Evolutionary conservation across 495 filamentous ascomycete genomes (phyloP).

Genomic region (Coniosporium apollinis): DNA sequence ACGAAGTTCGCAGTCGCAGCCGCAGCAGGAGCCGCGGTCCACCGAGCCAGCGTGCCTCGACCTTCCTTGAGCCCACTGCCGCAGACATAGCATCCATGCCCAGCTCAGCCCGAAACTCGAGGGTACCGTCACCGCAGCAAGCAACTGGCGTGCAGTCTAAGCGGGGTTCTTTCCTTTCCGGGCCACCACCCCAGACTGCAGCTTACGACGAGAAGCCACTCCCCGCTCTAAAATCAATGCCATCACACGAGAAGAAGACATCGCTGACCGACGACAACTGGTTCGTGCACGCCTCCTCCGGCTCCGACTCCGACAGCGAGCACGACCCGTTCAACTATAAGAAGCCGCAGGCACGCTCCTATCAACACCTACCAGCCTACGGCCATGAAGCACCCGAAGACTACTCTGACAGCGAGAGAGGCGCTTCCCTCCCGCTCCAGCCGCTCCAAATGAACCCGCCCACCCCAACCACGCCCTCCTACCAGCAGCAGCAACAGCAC

Average conservation of each 20-base stretch:
- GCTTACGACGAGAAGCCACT: too few relatives aligned
- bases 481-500: slow-evolving; percentile 12
- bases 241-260: too few relatives aligned
- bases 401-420: slow-evolving; percentile 23
- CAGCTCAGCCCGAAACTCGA: too few relatives aligned
- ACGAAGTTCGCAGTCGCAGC: slow-evolving; percentile 22
- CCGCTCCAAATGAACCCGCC: slow-evolving; percentile 38
- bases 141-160: too few relatives aligned
- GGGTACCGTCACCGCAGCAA: too few relatives aligned
- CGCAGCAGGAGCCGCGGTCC: slow-evolving; percentile 15
- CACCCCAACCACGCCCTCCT: slow-evolving; percentile 27
- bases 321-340: slow-evolving; percentile 10
- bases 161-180: slow-evolving; percentile 11
- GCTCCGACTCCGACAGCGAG: slow-evolving; percentile 32
- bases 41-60: slow-evolving; percentile 2
- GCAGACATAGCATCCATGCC: slow-evolving; percentile 13
- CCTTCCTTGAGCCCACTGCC: background rate
- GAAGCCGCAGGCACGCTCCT: background rate
- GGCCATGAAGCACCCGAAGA: too few relatives aligned
- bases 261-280: slow-evolving; percentile 36
- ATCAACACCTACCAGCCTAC: too few relatives aligned
- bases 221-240: too few relatives aligned
- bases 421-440: slow-evolving; percentile 16
- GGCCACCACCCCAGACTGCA: slow-evolving; percentile 23
- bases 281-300: slow-evolving; percentile 37